phyloP scores from a whole-genome alignment of 176 grass and related monocot genomes.

The Oryza nivara region DNA sequence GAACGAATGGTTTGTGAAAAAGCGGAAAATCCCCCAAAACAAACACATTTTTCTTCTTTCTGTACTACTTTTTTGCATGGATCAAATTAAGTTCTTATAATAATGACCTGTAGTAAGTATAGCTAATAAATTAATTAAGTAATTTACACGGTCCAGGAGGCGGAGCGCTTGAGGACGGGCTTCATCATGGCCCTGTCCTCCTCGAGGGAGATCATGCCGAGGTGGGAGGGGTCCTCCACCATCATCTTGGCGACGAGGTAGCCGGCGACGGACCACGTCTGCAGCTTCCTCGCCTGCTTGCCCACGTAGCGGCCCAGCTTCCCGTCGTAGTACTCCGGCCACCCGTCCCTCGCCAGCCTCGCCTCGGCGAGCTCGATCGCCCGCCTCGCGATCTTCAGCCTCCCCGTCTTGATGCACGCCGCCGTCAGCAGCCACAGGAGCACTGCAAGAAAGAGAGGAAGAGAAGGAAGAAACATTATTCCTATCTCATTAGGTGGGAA shows the following conservation, averaged over 20 bases:
- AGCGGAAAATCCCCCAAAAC: too few relatives aligned
- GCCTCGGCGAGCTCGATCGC: slow-evolving; percentile 73
- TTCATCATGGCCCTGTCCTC: slow-evolving; percentile 84
- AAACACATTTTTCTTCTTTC: too few relatives aligned
- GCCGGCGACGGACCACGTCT: slow-evolving; percentile 90
- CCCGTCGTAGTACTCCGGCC: slow-evolving; percentile 96
- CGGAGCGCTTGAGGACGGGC: slow-evolving; percentile 70
- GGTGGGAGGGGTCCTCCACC: slow-evolving; percentile 91
- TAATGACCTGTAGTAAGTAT: too few relatives aligned
- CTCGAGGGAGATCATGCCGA: slow-evolving; percentile 97
- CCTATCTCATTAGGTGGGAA: too few relatives aligned
- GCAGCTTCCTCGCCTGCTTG: slow-evolving; percentile 93
- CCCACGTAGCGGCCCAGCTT: slow-evolving; percentile 77
- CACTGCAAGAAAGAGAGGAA: too few relatives aligned
- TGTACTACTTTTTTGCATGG: too few relatives aligned
- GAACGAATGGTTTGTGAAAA: neutral
- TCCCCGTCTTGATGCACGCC: slow-evolving; percentile 87
- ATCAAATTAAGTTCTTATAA: too few relatives aligned
- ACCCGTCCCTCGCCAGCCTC: slow-evolving; percentile 78
- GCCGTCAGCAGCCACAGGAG: slow-evolving; percentile 89
- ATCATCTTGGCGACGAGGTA: slow-evolving; percentile 98
- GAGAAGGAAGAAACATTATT: too few relatives aligned
- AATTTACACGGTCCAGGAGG: slow-evolving; percentile 73
- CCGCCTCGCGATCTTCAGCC: slow-evolving; percentile 74
- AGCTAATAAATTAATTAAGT: too few relatives aligned